Conservation (phyloP, 2,329 filamentous ascomycete species). For the Akanthomyces muscarius region DNA sequence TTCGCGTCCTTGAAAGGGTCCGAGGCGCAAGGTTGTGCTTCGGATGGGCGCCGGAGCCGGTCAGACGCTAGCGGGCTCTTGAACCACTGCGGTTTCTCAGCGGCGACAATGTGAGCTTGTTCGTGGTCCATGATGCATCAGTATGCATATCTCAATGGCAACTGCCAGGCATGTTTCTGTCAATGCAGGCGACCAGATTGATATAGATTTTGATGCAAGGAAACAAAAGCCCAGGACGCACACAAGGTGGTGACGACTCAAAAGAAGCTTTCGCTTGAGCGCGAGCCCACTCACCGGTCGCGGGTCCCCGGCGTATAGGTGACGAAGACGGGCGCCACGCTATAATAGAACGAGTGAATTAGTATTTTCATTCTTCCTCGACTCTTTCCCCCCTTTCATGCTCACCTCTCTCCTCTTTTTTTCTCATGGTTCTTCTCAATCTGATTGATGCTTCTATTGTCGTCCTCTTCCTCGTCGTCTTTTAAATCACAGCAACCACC, state of each 20-base stretch:
- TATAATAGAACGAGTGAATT: too few species aligned
- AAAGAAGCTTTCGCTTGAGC: not conserved
- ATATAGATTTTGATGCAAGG: not conserved
- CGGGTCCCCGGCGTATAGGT: too few species aligned
- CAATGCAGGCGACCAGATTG: too few species aligned
- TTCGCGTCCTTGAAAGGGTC: not conserved
- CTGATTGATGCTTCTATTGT: too few species aligned
- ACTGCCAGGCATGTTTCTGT: not conserved
- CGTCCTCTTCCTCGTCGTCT: too few species aligned
- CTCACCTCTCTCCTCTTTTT: too few species aligned
- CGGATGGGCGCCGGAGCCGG: not conserved
- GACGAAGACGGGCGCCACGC: too few species aligned
- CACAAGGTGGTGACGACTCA: too few species aligned
- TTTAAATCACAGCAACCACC: too few species aligned
- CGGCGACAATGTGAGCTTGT: slow-evolving; percentile 6
- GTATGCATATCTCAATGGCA: not conserved
- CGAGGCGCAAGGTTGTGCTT: not conserved
- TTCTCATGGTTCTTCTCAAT: too few species aligned
- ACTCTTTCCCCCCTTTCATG: too few species aligned
- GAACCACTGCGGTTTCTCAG: slow-evolving; percentile 11
- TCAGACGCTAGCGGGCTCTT: slow-evolving; percentile 12
- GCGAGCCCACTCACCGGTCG: not conserved
- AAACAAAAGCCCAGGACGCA: not conserved
- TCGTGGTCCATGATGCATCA: slow-evolving; percentile 12
- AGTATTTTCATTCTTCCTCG: too few species aligned